Base-by-base conservation (phyloP, 2,329 filamentous ascomycete species). In the Phyllosticta citribraziliensis region DNA sequence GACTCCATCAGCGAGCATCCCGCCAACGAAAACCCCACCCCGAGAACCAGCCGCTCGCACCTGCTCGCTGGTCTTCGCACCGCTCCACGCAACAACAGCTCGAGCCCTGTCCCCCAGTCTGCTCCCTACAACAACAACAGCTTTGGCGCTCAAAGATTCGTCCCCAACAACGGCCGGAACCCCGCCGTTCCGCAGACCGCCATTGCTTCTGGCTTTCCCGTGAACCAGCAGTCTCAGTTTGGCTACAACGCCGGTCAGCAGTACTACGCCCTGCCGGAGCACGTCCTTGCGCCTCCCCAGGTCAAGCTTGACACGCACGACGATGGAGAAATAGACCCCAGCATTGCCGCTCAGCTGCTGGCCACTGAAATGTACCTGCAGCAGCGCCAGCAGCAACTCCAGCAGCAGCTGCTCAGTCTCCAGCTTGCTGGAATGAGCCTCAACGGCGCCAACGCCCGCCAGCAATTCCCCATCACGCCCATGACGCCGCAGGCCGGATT, bases 31-130 rank as follows among this genome's bases (percentile, higher is more conserved):
- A 86, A 86, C 61, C 85, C 89, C 9, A 96, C 92, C 59, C 94
- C 93, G 64, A 88, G 93, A 70, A 97, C 93, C 60, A 96, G 91
- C 76, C 90, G 94, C 66, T 95, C 91, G 65, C 94, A 99, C 72
- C 83, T 99, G 65, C 85, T 99, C 70, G 93, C 93, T 64, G 93
- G 93, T 62, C 82, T 99, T 64, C 86, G 94, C 71, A 99, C 94
- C 64, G 91, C 92, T 57, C 94, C 94, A 47, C 97, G 96, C 81
- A 92, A 88, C 56, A 84, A 86, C 20, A 83, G 86, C 50, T 87
- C 85, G 54, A 83, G 86, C 50, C 87, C 85, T 54, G 71, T 70
- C 66, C 86, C 87, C 68, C 81, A 84, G 52, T 84, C 83, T 64
- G 81, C 83, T 69, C 83, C 84, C 62, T 83, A 83, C 64, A 79